Base-by-base conservation (phyloP, 345 rosid species). In the Gossypioides kirkii region DNA sequence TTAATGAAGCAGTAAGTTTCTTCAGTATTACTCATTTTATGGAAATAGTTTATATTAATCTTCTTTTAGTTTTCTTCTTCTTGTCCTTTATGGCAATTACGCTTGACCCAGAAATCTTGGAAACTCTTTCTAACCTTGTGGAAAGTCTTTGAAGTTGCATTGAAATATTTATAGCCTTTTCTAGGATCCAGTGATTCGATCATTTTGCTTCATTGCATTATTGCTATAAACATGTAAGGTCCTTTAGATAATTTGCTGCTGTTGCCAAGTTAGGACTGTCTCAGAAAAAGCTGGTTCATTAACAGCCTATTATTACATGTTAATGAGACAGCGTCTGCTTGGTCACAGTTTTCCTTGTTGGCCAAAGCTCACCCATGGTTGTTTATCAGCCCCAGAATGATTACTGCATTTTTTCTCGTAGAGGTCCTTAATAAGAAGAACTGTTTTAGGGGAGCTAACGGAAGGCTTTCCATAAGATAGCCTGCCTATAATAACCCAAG, bases 1-100 rank as follows among this genome's bases (percentile, higher is more conserved):
- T 42, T 46, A 56, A 46, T 60, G 70, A 50, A 67, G 56, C 64
- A 28, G 16, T 25, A 46, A 63, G 71, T 71, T 76, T 69, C 49
- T 62, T 67, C 3, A 2, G 9, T n/a, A 59, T 42, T 52, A 18
- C 43, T 60, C 61, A 45, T 36, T 36, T 70, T 41, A 54, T 70
- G 47, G 61, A 70, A 67, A 13, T 65, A 43, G 17, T 65, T 63
- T 41, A 3, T 18, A 17, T 42, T 38, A 11, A 20, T 28, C 18
- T 26, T 68, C 43, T 47, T 50, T 23, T 67, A 47, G 3, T 47
- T 47, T 18, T 70, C 6, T 54, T 5, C 36, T 2, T 11, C 0
- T 43, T 25, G 0, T 22, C 22, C 32, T 42, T 22, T 14, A 23
- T 56, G 42, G 22, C 26, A 55, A 28, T 52, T 14, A 13, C 43